phyloP scores from a whole-genome alignment of 768 basidiomycete genomes.

The Gloeopeniophorella convolvens region DNA sequence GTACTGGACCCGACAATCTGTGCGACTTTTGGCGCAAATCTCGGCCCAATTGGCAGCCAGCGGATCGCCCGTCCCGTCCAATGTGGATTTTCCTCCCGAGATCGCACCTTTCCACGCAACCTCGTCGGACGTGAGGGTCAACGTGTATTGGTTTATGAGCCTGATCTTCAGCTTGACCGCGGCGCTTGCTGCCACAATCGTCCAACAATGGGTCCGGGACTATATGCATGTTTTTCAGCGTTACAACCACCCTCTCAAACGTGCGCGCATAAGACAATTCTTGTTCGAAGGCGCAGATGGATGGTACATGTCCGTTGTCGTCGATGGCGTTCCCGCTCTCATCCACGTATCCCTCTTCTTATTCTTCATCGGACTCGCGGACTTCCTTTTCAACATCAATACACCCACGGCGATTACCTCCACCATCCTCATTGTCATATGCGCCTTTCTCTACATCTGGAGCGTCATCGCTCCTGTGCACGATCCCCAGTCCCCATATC shows the following conservation, averaged over 20 bases:
- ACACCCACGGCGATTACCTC: background rate
- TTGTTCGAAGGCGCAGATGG: slow-evolving; percentile 30
- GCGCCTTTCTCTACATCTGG: slow-evolving; percentile 11
- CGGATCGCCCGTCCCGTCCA: background rate
- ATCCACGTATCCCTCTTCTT: slow-evolving; percentile 43
- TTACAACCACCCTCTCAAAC: slow-evolving; percentile 24
- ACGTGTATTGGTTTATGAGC: slow-evolving; percentile 36
- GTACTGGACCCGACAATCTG: background rate
- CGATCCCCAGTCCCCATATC: slow-evolving; percentile 4
- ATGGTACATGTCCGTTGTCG: slow-evolving; percentile 36
- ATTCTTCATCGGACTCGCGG: slow-evolving; percentile 43
- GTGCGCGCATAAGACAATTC: slow-evolving; percentile 38
- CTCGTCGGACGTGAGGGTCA: slow-evolving; percentile 32
- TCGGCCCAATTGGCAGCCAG: slow-evolving; percentile 8
- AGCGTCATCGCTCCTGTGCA: background rate
- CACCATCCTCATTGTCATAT: background rate
- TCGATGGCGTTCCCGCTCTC: slow-evolving; percentile 39
- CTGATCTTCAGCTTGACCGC: slow-evolving; percentile 34
- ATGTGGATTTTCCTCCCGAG: too few species aligned
- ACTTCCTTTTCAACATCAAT: slow-evolving; percentile 33
- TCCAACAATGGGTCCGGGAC: too few species aligned
- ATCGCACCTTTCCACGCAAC: slow-evolving; percentile 19
- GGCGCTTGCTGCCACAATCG: slow-evolving; percentile 37
- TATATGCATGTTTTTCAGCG: too few species aligned
- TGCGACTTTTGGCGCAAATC: slow-evolving; percentile 4